Percentiles rank a stretch among this genome's conserved stretches.
Evolutionary conservation across 805 yeast genomes (phyloP).

Genomic region (Millerozyma miso): DNA sequence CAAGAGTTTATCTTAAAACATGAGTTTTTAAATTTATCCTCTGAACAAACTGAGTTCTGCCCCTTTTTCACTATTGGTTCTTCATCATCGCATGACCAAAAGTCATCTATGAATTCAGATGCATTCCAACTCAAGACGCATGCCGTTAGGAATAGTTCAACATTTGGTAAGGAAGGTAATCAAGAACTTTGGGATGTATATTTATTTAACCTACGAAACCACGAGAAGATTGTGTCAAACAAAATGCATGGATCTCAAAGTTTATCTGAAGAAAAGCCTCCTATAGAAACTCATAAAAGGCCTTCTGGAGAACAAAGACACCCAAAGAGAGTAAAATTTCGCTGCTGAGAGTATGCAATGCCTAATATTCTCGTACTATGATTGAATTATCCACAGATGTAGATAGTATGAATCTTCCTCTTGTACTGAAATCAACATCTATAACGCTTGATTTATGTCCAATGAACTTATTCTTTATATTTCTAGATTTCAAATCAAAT

Average conservation of each 20-base stretch:
- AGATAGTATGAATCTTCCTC: conserved; percentile 37
- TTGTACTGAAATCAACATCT: conserved; percentile 55
- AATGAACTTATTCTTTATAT: conserved; percentile 42
- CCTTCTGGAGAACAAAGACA: conserved; percentile 14
- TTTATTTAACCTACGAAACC: conserved; percentile 21
- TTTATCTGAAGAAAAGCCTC: not conserved
- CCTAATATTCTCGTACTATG: conserved; percentile 40
- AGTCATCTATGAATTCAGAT: not conserved
- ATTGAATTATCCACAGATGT: conserved; percentile 55
- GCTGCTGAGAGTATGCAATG: not conserved
- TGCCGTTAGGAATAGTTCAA: not conserved
- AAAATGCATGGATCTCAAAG: not conserved
- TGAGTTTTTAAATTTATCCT: conserved; percentile 36
- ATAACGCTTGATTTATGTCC: conserved; percentile 64
- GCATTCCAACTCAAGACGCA: not conserved
- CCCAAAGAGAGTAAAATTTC: not conserved
- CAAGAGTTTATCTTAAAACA: conserved; percentile 51
- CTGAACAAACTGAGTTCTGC: conserved; percentile 31
- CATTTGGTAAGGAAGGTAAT: not conserved
- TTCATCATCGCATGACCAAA: not conserved
- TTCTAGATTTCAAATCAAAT: conserved; percentile 57
- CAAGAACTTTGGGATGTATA: conserved; percentile 22
- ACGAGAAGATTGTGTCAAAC: not conserved
- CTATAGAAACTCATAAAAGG: conserved; percentile 12
- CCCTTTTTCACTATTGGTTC: conserved; percentile 22